Base-by-base conservation (phyloP, 2,329 filamentous ascomycete species). In the Cercospora berteroae region DNA sequence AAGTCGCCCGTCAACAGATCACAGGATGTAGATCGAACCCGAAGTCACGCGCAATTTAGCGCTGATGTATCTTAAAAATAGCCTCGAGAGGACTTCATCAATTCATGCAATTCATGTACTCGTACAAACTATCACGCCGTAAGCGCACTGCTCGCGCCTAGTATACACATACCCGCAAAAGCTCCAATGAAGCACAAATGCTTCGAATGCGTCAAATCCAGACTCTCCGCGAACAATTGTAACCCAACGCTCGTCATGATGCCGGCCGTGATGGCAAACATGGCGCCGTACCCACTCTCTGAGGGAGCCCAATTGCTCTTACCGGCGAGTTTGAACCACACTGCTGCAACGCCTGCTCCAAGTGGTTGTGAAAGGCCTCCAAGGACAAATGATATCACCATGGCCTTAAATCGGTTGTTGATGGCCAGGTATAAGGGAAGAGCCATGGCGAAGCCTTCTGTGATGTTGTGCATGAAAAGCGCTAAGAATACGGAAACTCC, bases 381-480 rank as follows among this genome's bases (percentile, higher is more conserved):
- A 0, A 99, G 83, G 0, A 97, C 78, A 9, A 91, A 89, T 4
- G 91, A 90, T 89, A 92, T 96, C 67, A 91, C 80, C 82, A 98
- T 95, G 18, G 95, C 94, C 74, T 89, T 90, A 76, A 87, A 82
- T 56, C 93, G 90, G 67, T 89, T 94, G 69, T 90, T 87, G 33
- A 97, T 87, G 1, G 95, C 95, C 75, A 99, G 91, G 79, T 96
- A 99, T 0, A 99, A 84, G 0, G 95, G 95, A 0, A 99, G 82
- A 0, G 93, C 93, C 86, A 99, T 90, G 69, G 94, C 92, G 77
- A 98, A 98, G 1, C 95, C 95, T 81, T 99, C 95, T 29, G 93
- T 94, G 75, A 99, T 96, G 81, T 98, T 99, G 84, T 99, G 95
- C 67, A 99, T 94, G 77, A 97, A 97, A 7, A 99, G 86, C 0